Evolutionary conservation across 495 filamentous ascomycete genomes (phyloP).

Genomic region (Achaetomiella virescens): DNA sequence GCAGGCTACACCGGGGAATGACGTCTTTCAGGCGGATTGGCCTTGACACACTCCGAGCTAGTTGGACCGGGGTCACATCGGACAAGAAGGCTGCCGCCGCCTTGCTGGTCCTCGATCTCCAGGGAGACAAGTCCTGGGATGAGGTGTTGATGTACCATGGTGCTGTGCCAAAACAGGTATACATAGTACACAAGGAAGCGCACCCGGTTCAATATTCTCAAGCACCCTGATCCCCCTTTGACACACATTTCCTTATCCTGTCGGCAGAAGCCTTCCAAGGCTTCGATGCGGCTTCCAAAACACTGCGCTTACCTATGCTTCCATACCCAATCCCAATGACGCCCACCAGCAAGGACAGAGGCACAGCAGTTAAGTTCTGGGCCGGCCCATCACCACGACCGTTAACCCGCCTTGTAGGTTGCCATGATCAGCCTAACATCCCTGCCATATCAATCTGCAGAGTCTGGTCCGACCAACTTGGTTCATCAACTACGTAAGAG

Average conservation of each 20-base stretch:
- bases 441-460: conserved; percentile 29
- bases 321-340: conserved; percentile 5
- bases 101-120: conserved; percentile 1
- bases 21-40: neutral
- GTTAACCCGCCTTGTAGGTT: conserved; percentile 29
- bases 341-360: conserved; percentile 8
- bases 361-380: conserved; percentile 16
- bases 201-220: neutral
- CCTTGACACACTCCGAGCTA: neutral
- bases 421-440: conserved; percentile 27
- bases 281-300: conserved; percentile 26
- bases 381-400: conserved; percentile 21
- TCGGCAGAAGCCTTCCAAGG: conserved; percentile 18
- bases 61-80: conserved; percentile 12
- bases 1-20: too few relatives aligned
- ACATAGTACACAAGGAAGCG: too few relatives aligned
- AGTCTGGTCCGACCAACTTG: conserved; percentile 15
- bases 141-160: neutral
- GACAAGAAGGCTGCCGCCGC: conserved; percentile 6
- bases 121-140: neutral
- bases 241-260: conserved; percentile 8
- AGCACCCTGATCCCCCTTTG: conserved; percentile 11
- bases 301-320: conserved; percentile 15
- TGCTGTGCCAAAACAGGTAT: neutral
- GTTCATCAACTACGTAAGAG: conserved; percentile 18